Percentiles rank a stretch among this genome's conserved stretches.
phyloP scores from a whole-genome alignment of 805 yeast species.

The Lachancea waltii region DNA sequence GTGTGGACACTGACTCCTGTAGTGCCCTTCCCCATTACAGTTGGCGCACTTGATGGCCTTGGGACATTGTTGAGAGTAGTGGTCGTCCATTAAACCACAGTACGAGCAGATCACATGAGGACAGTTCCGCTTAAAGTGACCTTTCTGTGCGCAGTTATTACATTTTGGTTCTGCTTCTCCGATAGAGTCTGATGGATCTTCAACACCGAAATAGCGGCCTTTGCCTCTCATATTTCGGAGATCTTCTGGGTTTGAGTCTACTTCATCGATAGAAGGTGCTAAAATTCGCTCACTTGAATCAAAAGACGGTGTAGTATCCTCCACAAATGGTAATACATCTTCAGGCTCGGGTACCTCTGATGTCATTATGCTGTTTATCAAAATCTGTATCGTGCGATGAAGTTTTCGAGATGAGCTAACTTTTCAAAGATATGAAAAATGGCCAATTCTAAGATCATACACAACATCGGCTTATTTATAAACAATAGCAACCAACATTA shows the following conservation, averaged over 20 bases:
- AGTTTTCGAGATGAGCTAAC: too few relatives aligned
- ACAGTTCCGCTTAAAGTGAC: conserved; percentile 76
- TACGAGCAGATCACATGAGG: conserved; percentile 80
- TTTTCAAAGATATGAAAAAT: too few relatives aligned
- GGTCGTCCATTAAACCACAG: conserved; percentile 82
- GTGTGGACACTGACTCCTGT: conserved; percentile 59
- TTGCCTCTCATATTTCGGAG: conserved; percentile 72
- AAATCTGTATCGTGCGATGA: too few relatives aligned
- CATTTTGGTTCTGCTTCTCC: conserved; percentile 48
- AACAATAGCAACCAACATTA: too few relatives aligned
- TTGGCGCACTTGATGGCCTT: conserved; percentile 73
- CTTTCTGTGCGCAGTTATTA: conserved; percentile 77
- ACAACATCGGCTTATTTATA: too few relatives aligned
- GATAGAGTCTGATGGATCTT: conserved; percentile 23
- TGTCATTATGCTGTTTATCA: conserved; percentile 14
- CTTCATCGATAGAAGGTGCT: conserved; percentile 51
- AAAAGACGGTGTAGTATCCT: conserved; percentile 18
- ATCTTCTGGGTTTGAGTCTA: conserved; percentile 67
- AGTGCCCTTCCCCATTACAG: conserved; percentile 82
- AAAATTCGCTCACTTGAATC: conserved; percentile 17
- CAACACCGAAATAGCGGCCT: conserved; percentile 81
- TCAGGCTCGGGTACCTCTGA: conserved; percentile 25
- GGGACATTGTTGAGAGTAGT: conserved; percentile 82
- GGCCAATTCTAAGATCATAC: too few relatives aligned
- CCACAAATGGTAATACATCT: conserved; percentile 26